A percentile compares a stretch with the other conserved stretches of the same genome.
Evolutionary conservation across 2,329 filamentous ascomycete species (phyloP).

Genomic region (Esteya vermicola): DNA sequence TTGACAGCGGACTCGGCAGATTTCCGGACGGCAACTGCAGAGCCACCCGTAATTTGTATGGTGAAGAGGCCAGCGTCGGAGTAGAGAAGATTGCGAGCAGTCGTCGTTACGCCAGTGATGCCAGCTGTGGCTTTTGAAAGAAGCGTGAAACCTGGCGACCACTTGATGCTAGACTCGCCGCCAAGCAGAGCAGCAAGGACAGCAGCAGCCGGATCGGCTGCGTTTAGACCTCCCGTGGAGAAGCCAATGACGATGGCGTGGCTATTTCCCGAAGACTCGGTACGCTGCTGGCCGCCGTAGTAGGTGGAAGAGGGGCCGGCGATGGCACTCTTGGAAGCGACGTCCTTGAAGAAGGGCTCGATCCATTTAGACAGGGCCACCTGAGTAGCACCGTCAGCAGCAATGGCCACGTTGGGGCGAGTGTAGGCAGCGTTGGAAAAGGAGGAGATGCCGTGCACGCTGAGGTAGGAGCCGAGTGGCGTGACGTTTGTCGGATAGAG

Average conservation of each 20-base stretch:
- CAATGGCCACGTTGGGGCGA: slow-evolving; percentile 81
- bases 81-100: slow-evolving; percentile 70
- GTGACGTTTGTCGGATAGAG: slow-evolving; percentile 58
- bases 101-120: slow-evolving; percentile 49
- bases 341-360: slow-evolving; percentile 73
- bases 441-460: slow-evolving; percentile 56
- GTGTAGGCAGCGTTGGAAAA: slow-evolving; percentile 71
- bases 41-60: slow-evolving; percentile 59
- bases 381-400: slow-evolving; percentile 75
- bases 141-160: slow-evolving; percentile 84
- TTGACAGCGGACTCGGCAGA: slow-evolving; percentile 67
- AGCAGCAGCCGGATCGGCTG: slow-evolving; percentile 78
- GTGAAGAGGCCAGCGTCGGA: slow-evolving; percentile 87
- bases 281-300: slow-evolving; percentile 88
- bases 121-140: slow-evolving; percentile 65
- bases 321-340: slow-evolving; percentile 40
- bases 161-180: slow-evolving; percentile 86
- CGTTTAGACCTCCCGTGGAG: slow-evolving; percentile 69
- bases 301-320: slow-evolving; percentile 58
- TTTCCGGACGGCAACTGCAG: slow-evolving; percentile 56
- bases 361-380: slow-evolving; percentile 77
- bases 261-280: slow-evolving; percentile 56
- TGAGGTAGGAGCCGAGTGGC: slow-evolving; percentile 67
- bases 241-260: slow-evolving; percentile 86
- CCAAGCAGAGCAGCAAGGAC: slow-evolving; percentile 84